Evolutionary conservation across 768 basidiomycete species (phyloP), one percentile per base, ranked within the genome.

Genomic region (Xanthoconium purpureum): DNA sequence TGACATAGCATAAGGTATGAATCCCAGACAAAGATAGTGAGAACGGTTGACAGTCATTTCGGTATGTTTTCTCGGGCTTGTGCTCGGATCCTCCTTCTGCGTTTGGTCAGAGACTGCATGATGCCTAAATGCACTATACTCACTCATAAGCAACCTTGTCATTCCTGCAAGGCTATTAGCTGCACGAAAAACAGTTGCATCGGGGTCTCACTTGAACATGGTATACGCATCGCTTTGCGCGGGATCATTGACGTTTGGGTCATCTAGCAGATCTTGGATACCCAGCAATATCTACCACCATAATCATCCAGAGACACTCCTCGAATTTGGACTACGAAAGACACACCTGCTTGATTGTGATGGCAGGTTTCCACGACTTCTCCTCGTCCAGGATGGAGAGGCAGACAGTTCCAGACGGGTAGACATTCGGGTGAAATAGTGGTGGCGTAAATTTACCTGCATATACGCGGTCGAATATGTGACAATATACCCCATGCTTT

Each of bases 181-280:
- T 37, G 35, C 47, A 20, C 36, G 37, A 32, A 52, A 40, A 7
- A 53, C 36, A 14, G 35, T 29, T 13, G 43, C 30, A 32, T n/a
- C 24, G 42, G 39, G 44, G 17, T 77, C 93, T 66, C 64, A 96
- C 95, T 96, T 97, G 81, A 94, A 98, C 87, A 97, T 91, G 33
- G 93, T 95, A 73, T 98, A 98, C 12, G 97, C 97, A 64, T 98
- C 96, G 53, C 94, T 94, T 70, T 99, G 97, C 1, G 97, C 97
- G 8, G 97, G 97, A 75, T 99, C 97, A 56, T 89, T 91, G 40
- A 95, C 91, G 66, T 99, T 99, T 10, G 97, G 96, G 62, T 96
- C 91, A 66, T 96, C 88, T 56, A 99, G 76, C 3, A 99, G 78
- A 65, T 98, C 97, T 72, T 99, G 97, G 49, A 99, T 91, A 54